Base-by-base conservation (phyloP, 208 protist species). In the Leishmania guyanensis region DNA sequence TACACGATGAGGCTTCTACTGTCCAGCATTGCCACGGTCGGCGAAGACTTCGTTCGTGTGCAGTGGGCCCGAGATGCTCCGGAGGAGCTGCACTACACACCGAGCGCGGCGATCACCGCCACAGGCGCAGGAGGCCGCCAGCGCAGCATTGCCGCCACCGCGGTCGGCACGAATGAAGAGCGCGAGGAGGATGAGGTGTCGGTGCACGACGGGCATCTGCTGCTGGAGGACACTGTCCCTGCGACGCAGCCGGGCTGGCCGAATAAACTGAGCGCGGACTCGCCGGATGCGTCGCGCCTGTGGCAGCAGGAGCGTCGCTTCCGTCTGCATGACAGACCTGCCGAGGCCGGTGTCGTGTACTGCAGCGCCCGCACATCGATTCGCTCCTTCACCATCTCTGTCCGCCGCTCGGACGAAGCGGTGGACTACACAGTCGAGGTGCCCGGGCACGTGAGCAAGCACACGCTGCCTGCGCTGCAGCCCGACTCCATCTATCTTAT, bases 1-100 rank as follows among this genome's bases (percentile, higher is more conserved):
- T 92, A 93, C 86, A 98, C 96, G 17, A 96, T 98, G 92, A 91
- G 92, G 84, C 89, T 90, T n/a, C 78, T 98, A 6, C 51, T 77
- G 54, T 65, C 75, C 50, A 86, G 85, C 60, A 86, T 96, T 43
- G 84, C 84, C 48, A 92, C 93, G 10, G 89, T 96, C 39, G 96
- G 96, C 14, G 96, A 98, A 82, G 92, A 95, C 78, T 98, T 94
- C 83, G 83, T 97, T 64, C 92, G 91, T 26, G 48, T 97, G 36
- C 70, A 72, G 70, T 98, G 96, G 96, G 64, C 77, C 46, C 91
- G 94, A 62, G 84, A 89, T 3, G 89, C 88, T 14, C 93, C 93
- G 5, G 90, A 95, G 84, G 89, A 91, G 84, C 14, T 96, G 62
- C 84, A 87, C 62, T 68, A 86, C 74, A 80, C 79, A 6, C 73